Percentiles rank a stretch among this genome's conserved stretches.
Evolutionary conservation across 2,329 filamentous ascomycete species (phyloP).

Genomic region (Immersiporthe knoxdaviesiana): DNA sequence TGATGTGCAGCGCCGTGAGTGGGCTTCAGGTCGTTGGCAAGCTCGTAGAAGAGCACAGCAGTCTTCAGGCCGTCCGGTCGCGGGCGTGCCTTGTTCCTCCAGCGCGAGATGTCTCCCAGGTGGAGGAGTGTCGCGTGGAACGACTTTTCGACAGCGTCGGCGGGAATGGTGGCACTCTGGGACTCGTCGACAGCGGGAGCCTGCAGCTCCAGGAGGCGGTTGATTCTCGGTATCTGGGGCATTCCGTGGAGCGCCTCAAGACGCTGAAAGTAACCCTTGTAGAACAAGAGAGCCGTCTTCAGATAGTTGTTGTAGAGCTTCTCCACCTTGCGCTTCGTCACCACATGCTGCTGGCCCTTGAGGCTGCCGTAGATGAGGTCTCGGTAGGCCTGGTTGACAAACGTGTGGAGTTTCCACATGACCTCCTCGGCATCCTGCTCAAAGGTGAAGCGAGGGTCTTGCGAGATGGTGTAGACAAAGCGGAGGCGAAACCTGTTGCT

Average conservation of each 20-base stretch:
- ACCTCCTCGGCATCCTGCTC: constrained; percentile 67
- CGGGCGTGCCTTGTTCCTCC: constrained; percentile 73
- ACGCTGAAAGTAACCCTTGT: constrained; percentile 81
- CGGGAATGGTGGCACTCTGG: constrained; percentile 54
- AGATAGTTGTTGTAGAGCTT: constrained; percentile 84
- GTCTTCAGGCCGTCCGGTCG: constrained; percentile 78
- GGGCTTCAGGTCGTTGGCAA: constrained; percentile 80
- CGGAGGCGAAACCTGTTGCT: constrained; percentile 55
- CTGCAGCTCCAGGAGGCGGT: constrained; percentile 47
- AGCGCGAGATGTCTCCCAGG: constrained; percentile 87
- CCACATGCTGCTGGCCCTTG: constrained; percentile 54
- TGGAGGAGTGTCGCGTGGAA: constrained; percentile 84
- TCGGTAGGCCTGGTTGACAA: constrained; percentile 79
- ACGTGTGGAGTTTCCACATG: constrained; percentile 79
- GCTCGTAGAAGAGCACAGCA: constrained; percentile 80
- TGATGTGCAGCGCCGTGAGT: constrained; percentile 83
- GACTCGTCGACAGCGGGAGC: constrained; percentile 48
- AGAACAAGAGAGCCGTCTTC: constrained; percentile 86
- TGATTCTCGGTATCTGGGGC: constrained; percentile 48
- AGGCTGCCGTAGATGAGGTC: constrained; percentile 62
- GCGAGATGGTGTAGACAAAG: constrained; percentile 73
- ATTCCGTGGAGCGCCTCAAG: constrained; percentile 66
- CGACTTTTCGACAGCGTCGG: constrained; percentile 66
- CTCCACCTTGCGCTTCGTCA: constrained; percentile 75
- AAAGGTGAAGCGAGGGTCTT: constrained; percentile 69